Conservation (phyloP, 495 filamentous ascomycete genomes). For the Penicillium alfredii region DNA sequence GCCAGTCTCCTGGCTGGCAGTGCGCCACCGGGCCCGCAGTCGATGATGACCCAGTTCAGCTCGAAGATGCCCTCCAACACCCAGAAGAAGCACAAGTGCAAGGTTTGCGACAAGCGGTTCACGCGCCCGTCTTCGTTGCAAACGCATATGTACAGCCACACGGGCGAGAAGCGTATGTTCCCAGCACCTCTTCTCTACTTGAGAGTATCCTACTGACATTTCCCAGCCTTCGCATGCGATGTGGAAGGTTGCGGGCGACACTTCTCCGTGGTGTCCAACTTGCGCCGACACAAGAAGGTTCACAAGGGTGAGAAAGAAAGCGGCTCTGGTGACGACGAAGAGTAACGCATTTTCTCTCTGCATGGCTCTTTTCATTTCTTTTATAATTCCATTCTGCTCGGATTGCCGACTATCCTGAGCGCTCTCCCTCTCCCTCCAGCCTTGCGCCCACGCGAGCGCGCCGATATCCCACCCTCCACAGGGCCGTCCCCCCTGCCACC, state of each 20-base stretch:
- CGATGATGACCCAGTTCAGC: slow-evolving; percentile 99
- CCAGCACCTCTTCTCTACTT: too few relatives aligned
- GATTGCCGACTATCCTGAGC: slow-evolving; percentile 6
- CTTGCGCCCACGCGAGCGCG: too few relatives aligned
- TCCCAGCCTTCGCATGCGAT: slow-evolving; percentile 82
- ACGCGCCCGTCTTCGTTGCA: slow-evolving; percentile 93
- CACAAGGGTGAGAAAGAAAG: slow-evolving; percentile 73
- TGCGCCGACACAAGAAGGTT: slow-evolving; percentile 92
- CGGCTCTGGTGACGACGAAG: slow-evolving; percentile 41
- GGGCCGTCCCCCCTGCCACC: background rate
- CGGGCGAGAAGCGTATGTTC: slow-evolving; percentile 94
- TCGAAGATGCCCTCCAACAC: slow-evolving; percentile 93
- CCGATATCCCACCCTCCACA: slow-evolving; percentile 11
- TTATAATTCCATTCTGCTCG: slow-evolving; percentile 13
- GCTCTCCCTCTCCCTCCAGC: slow-evolving; percentile 7
- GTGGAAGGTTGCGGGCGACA: slow-evolving; percentile 93
- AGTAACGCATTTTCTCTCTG: slow-evolving; percentile 34
- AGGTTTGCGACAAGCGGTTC: slow-evolving; percentile 98
- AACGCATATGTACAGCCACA: slow-evolving; percentile 99
- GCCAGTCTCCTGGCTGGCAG: slow-evolving; percentile 58
- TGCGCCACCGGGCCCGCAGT: slow-evolving; percentile 77
- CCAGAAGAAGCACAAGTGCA: slow-evolving; percentile 99
- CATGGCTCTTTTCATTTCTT: slow-evolving; percentile 5
- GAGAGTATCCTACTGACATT: slow-evolving; percentile 38
- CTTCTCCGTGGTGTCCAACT: slow-evolving; percentile 96